phyloP scores from a whole-genome alignment of 768 basidiomycete species.

The Daedaleopsis sinensis region DNA sequence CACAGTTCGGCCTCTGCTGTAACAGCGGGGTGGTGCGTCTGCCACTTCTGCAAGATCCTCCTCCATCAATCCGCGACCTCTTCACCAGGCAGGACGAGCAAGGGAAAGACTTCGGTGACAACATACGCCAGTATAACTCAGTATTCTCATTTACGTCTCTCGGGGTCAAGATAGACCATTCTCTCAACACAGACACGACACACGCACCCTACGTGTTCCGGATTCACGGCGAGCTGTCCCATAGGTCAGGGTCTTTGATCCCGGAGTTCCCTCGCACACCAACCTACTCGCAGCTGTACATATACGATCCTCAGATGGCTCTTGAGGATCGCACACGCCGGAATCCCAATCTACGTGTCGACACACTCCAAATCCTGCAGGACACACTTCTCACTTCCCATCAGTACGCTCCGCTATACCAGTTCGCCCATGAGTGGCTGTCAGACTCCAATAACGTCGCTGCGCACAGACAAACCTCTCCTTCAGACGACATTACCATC shows the following conservation, averaged over 20 bases:
- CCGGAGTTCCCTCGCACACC: conserved; percentile 28
- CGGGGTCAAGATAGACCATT: conserved; percentile 29
- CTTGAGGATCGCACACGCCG: conserved; percentile 26
- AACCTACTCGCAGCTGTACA: conserved; percentile 44
- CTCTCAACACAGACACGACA: conserved; percentile 30
- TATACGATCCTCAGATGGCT: conserved; percentile 42
- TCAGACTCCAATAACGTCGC: background rate
- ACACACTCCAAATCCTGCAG: conserved; percentile 20
- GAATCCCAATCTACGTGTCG: conserved; percentile 7
- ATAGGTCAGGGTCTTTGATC: conserved; percentile 37
- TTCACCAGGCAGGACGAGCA: conserved; percentile 11
- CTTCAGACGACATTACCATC: background rate
- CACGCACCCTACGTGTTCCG: conserved; percentile 38
- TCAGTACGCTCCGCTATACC: conserved; percentile 14
- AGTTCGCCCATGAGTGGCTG: conserved; percentile 20
- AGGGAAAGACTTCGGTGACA: conserved; percentile 32
- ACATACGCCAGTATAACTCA: conserved; percentile 45
- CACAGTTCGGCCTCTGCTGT: conserved; percentile 42
- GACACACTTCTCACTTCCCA: background rate
- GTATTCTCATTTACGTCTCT: conserved; percentile 45
- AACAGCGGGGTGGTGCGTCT: conserved; percentile 37
- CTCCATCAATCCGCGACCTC: conserved; percentile 24
- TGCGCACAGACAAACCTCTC: too few relatives aligned
- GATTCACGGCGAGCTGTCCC: conserved; percentile 40
- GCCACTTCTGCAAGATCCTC: conserved; percentile 27